Evolutionary conservation across 2,329 filamentous ascomycete genomes (phyloP), one percentile per base, ranked within the genome.

Genomic region (Endoconidiophora polonica): DNA sequence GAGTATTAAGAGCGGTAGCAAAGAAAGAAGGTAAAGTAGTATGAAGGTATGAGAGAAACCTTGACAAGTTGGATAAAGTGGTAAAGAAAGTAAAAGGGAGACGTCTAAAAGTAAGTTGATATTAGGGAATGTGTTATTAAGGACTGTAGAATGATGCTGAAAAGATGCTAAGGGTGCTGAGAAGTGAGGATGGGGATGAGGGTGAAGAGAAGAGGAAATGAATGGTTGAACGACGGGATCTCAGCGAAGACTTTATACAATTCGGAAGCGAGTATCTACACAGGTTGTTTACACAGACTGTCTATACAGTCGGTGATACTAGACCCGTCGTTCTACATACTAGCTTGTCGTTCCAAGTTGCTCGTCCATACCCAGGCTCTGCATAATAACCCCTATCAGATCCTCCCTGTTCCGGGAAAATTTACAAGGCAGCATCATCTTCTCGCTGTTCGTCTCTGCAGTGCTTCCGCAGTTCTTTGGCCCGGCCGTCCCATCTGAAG

Each of bases 141-240:
- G 20, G 41, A 45, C 9, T 26, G 23, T 24, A 39, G 23, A 23
- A 44, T 18, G 48, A 45, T 18, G 48, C 48, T 50, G 41, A 23
- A 50, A 22, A 45, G 7, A 45, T 23, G 14, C 18, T 36, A 39
- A 29, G 41, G 38, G 44, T 37, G 40, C 37, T 46, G 46, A 50
- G 52, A 48, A 29, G 36, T 29, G 24, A 42, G 39, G 40, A 43
- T 52, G 51, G 47, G 37, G 51, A 39, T 44, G 52, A 50, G 47
- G 52, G 52, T 53, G 52, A 50, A 26, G 52, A 53, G 44, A 26
- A 53, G 24, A 50, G 41, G 45, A 48, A 41, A 42, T 14, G 33
- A 40, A 37, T 14, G 16, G 7, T 14, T 24, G 14, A 16, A 48
- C 5, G 10, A 3, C 29, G 37, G 42, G 48, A 44, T 20, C 7